Base-by-base conservation (phyloP, 1,139 yeast genomes). In the Kurtzmaniella natalensis region DNA sequence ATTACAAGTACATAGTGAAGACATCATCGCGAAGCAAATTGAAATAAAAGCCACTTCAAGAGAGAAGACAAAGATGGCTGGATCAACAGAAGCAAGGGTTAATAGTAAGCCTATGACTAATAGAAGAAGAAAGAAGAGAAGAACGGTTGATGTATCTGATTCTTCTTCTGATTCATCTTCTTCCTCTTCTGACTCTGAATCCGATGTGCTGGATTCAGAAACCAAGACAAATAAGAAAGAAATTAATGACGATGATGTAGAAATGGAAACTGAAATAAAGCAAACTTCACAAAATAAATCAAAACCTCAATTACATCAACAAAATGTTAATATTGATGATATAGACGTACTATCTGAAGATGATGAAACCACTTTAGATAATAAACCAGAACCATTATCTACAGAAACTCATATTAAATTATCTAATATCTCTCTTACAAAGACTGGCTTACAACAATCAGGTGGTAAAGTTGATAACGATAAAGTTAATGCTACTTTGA, bases 51-150 rank as follows among this genome's bases (percentile, higher is more conserved):
- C n/a, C 15, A 22, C 23, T 19, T 30, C 10, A 13, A 20, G 5
- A n/a, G 28, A 5, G n/a, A 10, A 15, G 26, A 17, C 15, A 26
- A 26, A 6, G 19, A 22, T 28, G 28, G 30, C 26, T 10, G 21
- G 14, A 7, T 11, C 26, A 23, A 13, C 26, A 11, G 26, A 23
- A 11, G 21, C 28, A 4, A 32, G 25, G 28, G 28, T 28, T 19
- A 35, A 31, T 17, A 26, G 17, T 26, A 26, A n/a, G 17, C 29
- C 29, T 5, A 15, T 26, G 29, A 45, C 50, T 39, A 61, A 70
- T 36, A 59, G 73, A 51, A 72, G 83, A 44, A 66, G 81, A 52
- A 81, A 81, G 71, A 81, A 80, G 76, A 79, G 88, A 76, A 81
- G 89, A 77, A 81, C 89, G 0, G 85, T 80, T 36, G 79, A 66